Percentiles rank a stretch among this genome's conserved stretches.
Evolutionary conservation across 1,284 basidiomycete genomes (phyloP).

Genomic region (Cryptococcus sp.): DNA sequence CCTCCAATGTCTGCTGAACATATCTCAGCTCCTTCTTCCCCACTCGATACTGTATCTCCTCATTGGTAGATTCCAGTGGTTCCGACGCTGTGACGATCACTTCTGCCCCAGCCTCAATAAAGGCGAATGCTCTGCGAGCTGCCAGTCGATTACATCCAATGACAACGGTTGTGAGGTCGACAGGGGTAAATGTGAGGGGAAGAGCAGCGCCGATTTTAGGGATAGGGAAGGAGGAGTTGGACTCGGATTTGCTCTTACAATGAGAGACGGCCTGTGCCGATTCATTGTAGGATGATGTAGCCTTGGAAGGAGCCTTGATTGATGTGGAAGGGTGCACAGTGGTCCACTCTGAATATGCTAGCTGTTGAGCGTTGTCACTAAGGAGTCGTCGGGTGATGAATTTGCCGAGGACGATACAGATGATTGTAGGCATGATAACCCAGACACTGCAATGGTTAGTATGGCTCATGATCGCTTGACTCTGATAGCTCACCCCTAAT

Average conservation of each 20-base stretch:
- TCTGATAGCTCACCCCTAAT: slow-evolving; percentile 9
- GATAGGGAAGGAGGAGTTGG: slow-evolving; percentile 25
- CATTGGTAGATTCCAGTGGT: slow-evolving; percentile 51
- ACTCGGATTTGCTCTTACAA: too few relatives aligned
- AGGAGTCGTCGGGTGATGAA: slow-evolving; percentile 27
- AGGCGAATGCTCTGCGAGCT: slow-evolving; percentile 71
- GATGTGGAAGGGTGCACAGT: not conserved
- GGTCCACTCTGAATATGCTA: slow-evolving; percentile 18
- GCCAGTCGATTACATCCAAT: slow-evolving; percentile 72
- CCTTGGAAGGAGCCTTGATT: not conserved
- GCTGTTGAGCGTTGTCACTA: slow-evolving; percentile 20
- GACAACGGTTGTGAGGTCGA: slow-evolving; percentile 58
- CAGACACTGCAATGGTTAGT: slow-evolving; percentile 19
- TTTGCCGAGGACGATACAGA: slow-evolving; percentile 24
- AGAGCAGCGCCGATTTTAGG: slow-evolving; percentile 63
- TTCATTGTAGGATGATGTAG: not conserved
- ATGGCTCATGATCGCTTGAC: not conserved
- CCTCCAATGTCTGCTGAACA: slow-evolving; percentile 49
- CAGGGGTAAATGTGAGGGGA: slow-evolving; percentile 66
- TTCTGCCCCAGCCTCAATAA: slow-evolving; percentile 72
- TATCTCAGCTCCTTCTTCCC: slow-evolving; percentile 54
- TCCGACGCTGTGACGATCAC: slow-evolving; percentile 61
- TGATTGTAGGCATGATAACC: slow-evolving; percentile 35
- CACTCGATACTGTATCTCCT: slow-evolving; percentile 67
- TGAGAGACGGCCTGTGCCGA: not conserved